Evolutionary conservation across 129 eudicot genomes (phyloP).

Genomic region (Deinandra increscens): DNA sequence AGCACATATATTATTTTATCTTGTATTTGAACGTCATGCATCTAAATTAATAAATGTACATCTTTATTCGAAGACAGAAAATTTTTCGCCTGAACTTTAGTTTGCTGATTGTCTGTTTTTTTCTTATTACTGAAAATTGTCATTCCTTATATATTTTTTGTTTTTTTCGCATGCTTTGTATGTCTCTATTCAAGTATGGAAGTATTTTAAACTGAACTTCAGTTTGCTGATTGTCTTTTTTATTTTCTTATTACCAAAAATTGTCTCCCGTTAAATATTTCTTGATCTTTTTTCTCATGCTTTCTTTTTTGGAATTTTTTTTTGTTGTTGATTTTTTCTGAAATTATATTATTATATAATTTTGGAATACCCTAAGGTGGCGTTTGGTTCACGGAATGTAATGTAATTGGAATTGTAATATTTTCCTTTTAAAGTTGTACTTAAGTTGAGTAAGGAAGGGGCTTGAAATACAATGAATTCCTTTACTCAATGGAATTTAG

Average conservation of each 20-base stretch:
- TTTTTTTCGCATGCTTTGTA: not conserved
- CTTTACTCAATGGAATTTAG: no score
- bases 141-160: not conserved
- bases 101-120: not conserved
- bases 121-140: not conserved
- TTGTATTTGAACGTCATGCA: not conserved
- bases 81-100: not conserved
- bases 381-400: no score
- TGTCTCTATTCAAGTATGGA: not conserved
- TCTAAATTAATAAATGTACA: no score
- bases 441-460: no score
- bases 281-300: not conserved
- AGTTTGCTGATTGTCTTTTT: not conserved
- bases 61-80: not conserved
- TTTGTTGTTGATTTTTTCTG: not conserved
- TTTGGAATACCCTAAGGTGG: constrained; percentile 1
- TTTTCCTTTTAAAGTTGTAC: no score
- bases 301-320: not conserved
- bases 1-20: not conserved
- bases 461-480: no score
- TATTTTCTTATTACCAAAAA: not conserved
- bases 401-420: no score
- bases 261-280: not conserved
- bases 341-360: not conserved
- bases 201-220: not conserved